Base-by-base conservation (phyloP, 345 rosid species). In the Eucalyptus tenuipes region DNA sequence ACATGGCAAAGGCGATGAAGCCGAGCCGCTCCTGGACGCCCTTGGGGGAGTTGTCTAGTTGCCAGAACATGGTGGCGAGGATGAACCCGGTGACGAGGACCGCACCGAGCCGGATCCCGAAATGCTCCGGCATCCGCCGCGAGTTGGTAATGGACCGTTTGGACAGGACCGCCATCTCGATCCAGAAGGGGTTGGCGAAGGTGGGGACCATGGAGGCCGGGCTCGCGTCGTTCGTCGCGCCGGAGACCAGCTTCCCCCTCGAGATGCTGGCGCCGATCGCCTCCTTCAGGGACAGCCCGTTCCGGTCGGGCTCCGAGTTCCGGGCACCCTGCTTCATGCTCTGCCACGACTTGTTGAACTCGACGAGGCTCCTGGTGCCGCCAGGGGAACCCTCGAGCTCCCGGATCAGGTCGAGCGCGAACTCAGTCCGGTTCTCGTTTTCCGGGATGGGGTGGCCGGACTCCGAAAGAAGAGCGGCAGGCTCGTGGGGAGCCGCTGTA, bases 1-100 rank as follows among this genome's bases (percentile, higher is more conserved):
- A 98, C 99, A 98, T 97, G 3, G 99, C 99, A 89, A 98, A 98
- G 2, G 99, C 99, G 90, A 98, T 93, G 90, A 97, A 96, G 18
- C 99, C 99, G 50, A 98, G 40, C 31, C 99, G 88, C 85, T 98
- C 99, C 90, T 95, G 97, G 7, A 94, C 95, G 1, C 99, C 99
- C 91, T 94, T 96, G 0, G 99, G 99, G 8, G 99, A 98, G 87
- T 91, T 91, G 50, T 97, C 99, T 18, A 98, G 95, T 82, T 90
- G 92, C 99, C 99, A 97, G 82, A 94, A 98, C 88, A 98, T 93
- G 15, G 99, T 98, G 52, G 99, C 99, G 1, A 98, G 37, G 71
- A 98, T 98, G 87, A 98, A 95, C 4, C 99, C 99, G 27, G 99
- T 98, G 40, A 97, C 95, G 9, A 98, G 40, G 3, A 98, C 97